These are phyloP conservation scores for Psilocybe subaeruginosa DNA, from an alignment of 768 basidiomycete genomes.

Conservation along the genomic window DNA sequence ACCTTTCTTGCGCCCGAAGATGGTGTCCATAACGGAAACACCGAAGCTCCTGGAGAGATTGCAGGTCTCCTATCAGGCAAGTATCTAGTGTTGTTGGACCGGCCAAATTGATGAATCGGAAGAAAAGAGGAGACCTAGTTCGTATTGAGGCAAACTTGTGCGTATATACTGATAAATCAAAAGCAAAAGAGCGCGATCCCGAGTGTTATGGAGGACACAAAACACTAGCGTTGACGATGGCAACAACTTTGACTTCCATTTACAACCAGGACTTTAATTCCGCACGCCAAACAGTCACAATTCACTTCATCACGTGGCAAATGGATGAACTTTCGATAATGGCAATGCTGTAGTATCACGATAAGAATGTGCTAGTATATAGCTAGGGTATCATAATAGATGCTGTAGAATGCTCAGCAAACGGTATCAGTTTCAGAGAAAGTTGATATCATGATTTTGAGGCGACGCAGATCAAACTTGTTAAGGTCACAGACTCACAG, in stretches of 20 bases:
- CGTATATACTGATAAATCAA: not conserved
- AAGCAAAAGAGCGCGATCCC: not conserved
- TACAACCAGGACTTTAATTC: constrained; percentile 4
- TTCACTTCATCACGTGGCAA: not conserved
- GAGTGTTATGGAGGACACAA: not conserved
- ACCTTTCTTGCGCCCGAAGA: constrained; percentile 69
- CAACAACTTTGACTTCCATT: constrained; percentile 11
- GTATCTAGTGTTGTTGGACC: not conserved
- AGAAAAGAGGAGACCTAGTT: not conserved
- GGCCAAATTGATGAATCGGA: not conserved
- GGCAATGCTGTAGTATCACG: not conserved
- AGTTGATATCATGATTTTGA: not conserved
- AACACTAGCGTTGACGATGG: constrained; percentile 1
- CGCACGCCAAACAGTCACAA: constrained; percentile 4
- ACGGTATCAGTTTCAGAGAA: not conserved
- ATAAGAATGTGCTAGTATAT: not conserved
- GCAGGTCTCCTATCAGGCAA: constrained; percentile 6
- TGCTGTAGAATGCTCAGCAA: not conserved
- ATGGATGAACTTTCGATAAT: too few species aligned
- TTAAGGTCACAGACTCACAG: not conserved
- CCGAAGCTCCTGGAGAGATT: constrained; percentile 2
- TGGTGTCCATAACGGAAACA: constrained; percentile 52
- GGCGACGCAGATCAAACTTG: not conserved
- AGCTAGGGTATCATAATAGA: not conserved
- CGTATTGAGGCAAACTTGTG: not conserved